A percentile compares a stretch with the other conserved stretches of the same genome.
These are phyloP conservation scores for Ustilago vetiveriae DNA, from an alignment of 1,284 basidiomycete genomes.

Conservation along the genomic window DNA sequence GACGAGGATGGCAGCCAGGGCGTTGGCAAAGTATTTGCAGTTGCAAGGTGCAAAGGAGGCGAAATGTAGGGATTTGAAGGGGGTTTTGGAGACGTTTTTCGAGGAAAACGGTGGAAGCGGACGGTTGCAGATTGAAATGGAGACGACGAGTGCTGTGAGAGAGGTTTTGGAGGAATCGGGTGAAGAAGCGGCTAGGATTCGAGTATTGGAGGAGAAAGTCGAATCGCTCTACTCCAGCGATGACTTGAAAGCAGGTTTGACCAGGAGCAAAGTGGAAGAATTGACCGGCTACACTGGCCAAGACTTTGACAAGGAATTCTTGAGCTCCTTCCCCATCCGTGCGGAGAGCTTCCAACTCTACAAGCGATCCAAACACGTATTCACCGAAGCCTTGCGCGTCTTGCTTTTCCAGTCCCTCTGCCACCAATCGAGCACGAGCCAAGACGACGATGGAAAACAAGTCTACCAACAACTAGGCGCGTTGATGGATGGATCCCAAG, in stretches of 20 bases:
- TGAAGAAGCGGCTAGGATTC: slow-evolving; percentile 55
- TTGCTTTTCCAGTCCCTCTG: slow-evolving; percentile 54
- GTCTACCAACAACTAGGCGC: slow-evolving; percentile 53
- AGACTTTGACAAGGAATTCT: slow-evolving; percentile 59
- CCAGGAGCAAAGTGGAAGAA: slow-evolving; percentile 48
- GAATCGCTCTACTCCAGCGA: slow-evolving; percentile 18
- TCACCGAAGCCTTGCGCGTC: slow-evolving; percentile 60
- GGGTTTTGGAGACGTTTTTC: slow-evolving; percentile 57
- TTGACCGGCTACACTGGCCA: slow-evolving; percentile 45
- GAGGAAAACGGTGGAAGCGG: slow-evolving; percentile 24
- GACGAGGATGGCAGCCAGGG: slow-evolving; percentile 56
- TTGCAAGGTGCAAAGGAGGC: slow-evolving; percentile 14
- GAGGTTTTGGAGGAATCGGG: slow-evolving; percentile 41
- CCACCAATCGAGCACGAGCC: slow-evolving; percentile 7
- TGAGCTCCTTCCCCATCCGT: slow-evolving; percentile 58
- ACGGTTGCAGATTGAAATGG: slow-evolving; percentile 33
- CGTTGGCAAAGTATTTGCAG: slow-evolving; percentile 33
- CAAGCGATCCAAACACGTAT: slow-evolving; percentile 59
- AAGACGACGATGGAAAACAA: slow-evolving; percentile 4
- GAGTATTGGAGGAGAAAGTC: slow-evolving; percentile 41
- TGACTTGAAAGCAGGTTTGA: slow-evolving; percentile 24
- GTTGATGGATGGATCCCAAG: slow-evolving; percentile 61
- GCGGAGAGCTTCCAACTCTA: slow-evolving; percentile 57
- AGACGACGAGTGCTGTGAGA: slow-evolving; percentile 27
- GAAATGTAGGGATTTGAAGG: slow-evolving; percentile 38